Conservation (phyloP, 2,329 filamentous ascomycete genomes). For the Triangularia verruculosa region DNA sequence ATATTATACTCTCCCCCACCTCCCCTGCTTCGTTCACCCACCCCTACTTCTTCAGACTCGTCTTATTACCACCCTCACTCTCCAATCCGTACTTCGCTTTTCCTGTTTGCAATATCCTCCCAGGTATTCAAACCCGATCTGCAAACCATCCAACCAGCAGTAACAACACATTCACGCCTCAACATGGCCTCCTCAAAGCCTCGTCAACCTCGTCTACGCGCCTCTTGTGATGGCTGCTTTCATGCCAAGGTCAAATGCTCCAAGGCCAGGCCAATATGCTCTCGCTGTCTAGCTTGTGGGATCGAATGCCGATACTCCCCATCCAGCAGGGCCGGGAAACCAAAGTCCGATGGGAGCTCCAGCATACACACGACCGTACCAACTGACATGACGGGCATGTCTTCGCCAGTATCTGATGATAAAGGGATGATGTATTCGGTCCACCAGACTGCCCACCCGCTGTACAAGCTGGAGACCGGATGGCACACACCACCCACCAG, state of each 20-base stretch:
- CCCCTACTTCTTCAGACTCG: neutral
- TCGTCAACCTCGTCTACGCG: slow-evolving; percentile 31
- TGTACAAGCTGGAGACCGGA: slow-evolving; percentile 38
- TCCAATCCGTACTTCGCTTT: neutral
- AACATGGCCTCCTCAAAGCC: slow-evolving; percentile 28
- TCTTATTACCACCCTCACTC: neutral
- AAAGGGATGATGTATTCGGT: slow-evolving; percentile 33
- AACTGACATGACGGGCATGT: slow-evolving; percentile 25
- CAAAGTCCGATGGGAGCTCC: slow-evolving; percentile 40
- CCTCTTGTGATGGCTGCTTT: slow-evolving; percentile 54
- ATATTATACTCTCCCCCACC: slow-evolving; percentile 22
- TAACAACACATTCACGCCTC: neutral
- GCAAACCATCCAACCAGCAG: neutral
- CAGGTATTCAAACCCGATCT: neutral
- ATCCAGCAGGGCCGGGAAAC: slow-evolving; percentile 49
- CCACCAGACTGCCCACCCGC: slow-evolving; percentile 24
- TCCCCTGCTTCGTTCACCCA: slow-evolving; percentile 14
- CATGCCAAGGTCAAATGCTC: slow-evolving; percentile 56
- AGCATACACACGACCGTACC: slow-evolving; percentile 16
- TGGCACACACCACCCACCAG: slow-evolving; percentile 40
- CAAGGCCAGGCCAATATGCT: slow-evolving; percentile 51
- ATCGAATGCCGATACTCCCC: slow-evolving; percentile 52
- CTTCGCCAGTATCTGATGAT: slow-evolving; percentile 29
- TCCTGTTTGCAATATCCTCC: neutral
- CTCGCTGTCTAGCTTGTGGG: slow-evolving; percentile 49